A percentile compares a stretch with the other conserved stretches of the same genome.
phyloP scores from a whole-genome alignment of 192 early-diverging fungal genomes.

The Linnemannia exigua region DNA sequence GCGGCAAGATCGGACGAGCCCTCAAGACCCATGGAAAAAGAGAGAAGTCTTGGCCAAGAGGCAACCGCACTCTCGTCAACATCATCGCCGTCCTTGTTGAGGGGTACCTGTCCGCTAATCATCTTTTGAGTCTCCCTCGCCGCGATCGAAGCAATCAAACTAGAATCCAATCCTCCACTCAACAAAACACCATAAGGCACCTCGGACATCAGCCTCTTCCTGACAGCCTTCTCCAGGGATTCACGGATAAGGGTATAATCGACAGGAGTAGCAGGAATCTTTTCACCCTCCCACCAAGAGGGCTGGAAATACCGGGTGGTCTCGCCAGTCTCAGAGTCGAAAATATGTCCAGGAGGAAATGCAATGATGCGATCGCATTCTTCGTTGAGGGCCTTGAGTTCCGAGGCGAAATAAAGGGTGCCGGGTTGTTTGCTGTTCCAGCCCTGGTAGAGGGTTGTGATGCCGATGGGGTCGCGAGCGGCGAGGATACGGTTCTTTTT shows the following conservation, averaged over 20 bases:
- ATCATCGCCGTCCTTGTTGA: constrained; percentile 73
- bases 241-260: constrained; percentile 84
- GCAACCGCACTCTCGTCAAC: constrained; percentile 72
- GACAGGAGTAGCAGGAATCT: constrained; percentile 64
- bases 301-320: constrained; percentile 93
- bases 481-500: constrained; percentile 86
- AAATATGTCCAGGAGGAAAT: constrained; percentile 98
- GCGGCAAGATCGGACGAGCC: constrained; percentile 96
- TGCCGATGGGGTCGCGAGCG: constrained; percentile 97
- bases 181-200: constrained; percentile 98
- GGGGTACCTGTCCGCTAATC: constrained; percentile 61
- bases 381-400: constrained; percentile 96
- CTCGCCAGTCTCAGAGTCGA: constrained; percentile 82
- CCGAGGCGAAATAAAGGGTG: constrained; percentile 93
- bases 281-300: constrained; percentile 84
- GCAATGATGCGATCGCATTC: constrained; percentile 97
- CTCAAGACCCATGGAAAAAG: constrained; percentile 97
- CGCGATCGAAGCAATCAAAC: constrained; percentile 97
- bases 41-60: constrained; percentile 94
- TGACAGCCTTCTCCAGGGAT: constrained; percentile 87
- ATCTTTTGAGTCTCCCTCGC: constrained; percentile 85
- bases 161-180: constrained; percentile 95
- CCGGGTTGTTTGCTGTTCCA: constrained; percentile 85
- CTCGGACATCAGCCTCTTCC: constrained; percentile 98
- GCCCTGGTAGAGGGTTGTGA: constrained; percentile 98